Percentiles rank a stretch among this genome's conserved stretches.
These are phyloP conservation scores for Thymus mandschuricus DNA, from an alignment of 257 asterid genomes.

Conservation along the genomic window DNA sequence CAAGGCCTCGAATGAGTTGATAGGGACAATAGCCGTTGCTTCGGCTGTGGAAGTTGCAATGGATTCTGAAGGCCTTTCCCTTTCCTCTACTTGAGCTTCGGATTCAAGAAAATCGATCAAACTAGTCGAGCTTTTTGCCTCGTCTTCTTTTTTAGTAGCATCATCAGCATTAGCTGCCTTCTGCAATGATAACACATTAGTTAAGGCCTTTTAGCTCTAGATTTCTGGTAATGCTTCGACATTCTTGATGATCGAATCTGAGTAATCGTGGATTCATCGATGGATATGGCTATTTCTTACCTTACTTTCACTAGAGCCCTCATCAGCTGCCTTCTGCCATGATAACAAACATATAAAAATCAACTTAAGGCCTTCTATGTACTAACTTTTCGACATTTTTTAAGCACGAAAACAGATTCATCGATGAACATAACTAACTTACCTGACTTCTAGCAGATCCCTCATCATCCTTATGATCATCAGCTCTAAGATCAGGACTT, in stretches of 20 bases:
- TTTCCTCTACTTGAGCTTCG: constrained; percentile 33
- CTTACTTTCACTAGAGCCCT: too few species aligned
- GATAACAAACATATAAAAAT: not conserved
- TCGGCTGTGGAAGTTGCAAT: constrained; percentile 26
- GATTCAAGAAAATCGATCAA: constrained; percentile 75
- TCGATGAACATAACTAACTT: constrained; percentile 17
- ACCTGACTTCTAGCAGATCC: constrained; percentile 51
- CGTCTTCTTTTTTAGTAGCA: constrained; percentile 37
- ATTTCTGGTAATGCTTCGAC: not conserved
- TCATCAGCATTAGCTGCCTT: constrained; percentile 43
- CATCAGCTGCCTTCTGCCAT: constrained; percentile 49
- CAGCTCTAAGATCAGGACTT: constrained; percentile 41
- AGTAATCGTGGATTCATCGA: not conserved
- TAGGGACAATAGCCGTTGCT: constrained; percentile 34
- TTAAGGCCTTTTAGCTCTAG: not conserved
- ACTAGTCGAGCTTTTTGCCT: constrained; percentile 37
- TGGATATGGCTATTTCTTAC: not conserved
- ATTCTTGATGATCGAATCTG: not conserved
- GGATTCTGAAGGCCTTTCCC: constrained; percentile 15
- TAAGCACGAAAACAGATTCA: not conserved
- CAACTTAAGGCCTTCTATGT: not conserved
- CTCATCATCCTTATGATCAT: constrained; percentile 44
- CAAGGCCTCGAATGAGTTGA: constrained; percentile 54
- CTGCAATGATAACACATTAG: constrained; percentile 35
- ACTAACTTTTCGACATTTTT: not conserved